Evolutionary conservation across 116 monocot genomes (phyloP), one percentile per base, ranked within the genome.

Genomic region (Iris pallida): DNA sequence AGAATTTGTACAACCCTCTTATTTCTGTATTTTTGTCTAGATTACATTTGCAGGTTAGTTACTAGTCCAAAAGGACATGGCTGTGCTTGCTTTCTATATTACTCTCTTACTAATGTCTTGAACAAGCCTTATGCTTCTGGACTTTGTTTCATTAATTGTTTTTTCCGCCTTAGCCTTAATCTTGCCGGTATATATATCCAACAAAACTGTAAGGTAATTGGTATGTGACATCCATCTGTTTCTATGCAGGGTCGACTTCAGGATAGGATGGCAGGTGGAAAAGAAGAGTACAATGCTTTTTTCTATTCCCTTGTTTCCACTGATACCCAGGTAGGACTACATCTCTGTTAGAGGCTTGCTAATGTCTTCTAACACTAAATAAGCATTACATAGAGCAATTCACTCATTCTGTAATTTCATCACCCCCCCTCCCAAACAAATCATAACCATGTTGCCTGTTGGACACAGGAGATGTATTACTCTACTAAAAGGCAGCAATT

Each of bases 261-360:
- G 80, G 98, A 98, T 77, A 81, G 98, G 69, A 90, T 98, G 88
- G 93, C 98, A 51, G 98, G 98, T 49, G 98, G 98, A 47, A 98
- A 90, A 88, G 98, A 93, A 81, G 98, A 98, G 73, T 93, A 98
- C 66, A 98, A 98, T 90, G 98, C 98, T 60, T 98, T 98, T 72
- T 98, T 98, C 80, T 98, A 90, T 76, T 93, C 93, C 19, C 74
- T 98, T 54, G 98, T 98, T 16, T 98, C 98, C 47, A 98, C 93
- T 46, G 98, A 98, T 82, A 98, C 97, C 65, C 98, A 98, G 85
- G 95, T 88, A 13, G 43, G 64, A 3, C n/a, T 73, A 46, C 14
- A 14, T 59, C 52, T 18, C 42, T 42, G 49, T 48, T 59, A 0
- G 14, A 42, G 45, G 3, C 56, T 53, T 55, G 8, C 40, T 9